These are phyloP conservation scores for Coemansia sp. DNA, from an alignment of 192 early-diverging fungal species.

Conservation along the genomic window DNA sequence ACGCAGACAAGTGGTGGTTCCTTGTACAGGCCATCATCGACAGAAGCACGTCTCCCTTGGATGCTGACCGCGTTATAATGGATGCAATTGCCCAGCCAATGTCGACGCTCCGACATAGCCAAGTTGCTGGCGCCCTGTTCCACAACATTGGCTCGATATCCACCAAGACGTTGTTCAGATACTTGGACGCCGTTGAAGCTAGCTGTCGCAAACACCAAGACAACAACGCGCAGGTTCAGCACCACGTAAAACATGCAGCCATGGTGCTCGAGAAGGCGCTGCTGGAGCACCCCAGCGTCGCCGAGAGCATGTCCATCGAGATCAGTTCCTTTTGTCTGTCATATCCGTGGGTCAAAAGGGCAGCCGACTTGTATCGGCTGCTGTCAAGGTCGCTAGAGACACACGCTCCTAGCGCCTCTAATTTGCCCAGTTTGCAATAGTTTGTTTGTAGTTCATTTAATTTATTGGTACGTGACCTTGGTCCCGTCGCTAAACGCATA, in stretches of 20 bases:
- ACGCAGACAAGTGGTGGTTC: constrained; percentile 32
- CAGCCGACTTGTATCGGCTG: constrained; percentile 42
- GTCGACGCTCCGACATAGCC: constrained; percentile 26
- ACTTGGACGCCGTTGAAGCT: constrained; percentile 48
- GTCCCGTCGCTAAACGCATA: constrained; percentile 43
- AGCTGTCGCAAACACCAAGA: constrained; percentile 30
- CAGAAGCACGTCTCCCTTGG: background rate
- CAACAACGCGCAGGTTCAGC: constrained; percentile 13
- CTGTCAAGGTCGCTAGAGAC: background rate
- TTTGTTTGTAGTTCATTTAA: background rate
- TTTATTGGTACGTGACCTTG: constrained; percentile 15
- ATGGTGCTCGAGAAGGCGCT: constrained; percentile 31
- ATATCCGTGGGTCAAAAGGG: constrained; percentile 43
- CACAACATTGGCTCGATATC: constrained; percentile 7
- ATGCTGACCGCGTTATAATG: constrained; percentile 20
- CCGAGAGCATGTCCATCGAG: constrained; percentile 34
- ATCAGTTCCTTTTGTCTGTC: constrained; percentile 49
- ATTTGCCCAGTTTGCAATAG: background rate
- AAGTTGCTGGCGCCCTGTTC: constrained; percentile 28
- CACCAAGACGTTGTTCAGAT: constrained; percentile 26
- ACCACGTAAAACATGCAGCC: constrained; percentile 35
- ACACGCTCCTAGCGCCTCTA: background rate
- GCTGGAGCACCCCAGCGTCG: constrained; percentile 18
- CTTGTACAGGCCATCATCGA: constrained; percentile 16
- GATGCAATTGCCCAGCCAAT: constrained; percentile 32